Conservation (phyloP, 78 protist genomes). For the Chrysochromulina parva region DNA sequence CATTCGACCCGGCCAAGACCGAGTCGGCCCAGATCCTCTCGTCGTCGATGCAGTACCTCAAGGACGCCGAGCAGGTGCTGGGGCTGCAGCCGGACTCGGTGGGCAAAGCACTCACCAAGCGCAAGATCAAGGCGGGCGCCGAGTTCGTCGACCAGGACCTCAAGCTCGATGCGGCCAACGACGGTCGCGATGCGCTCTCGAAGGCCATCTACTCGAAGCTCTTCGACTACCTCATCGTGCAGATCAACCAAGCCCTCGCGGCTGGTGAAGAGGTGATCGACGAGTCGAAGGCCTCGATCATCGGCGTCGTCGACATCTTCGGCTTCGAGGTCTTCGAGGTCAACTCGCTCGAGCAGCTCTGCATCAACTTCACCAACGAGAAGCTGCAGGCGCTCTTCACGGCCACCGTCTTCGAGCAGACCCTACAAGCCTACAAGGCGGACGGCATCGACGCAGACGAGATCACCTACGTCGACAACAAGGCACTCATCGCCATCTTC, state of each 20-base stretch:
- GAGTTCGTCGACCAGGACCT: constrained; percentile 62
- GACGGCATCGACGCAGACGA: constrained; percentile 23
- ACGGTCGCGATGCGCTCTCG: constrained; percentile 87
- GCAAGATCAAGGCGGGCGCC: constrained; percentile 43
- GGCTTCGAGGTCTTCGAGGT: constrained; percentile 90
- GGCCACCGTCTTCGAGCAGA: constrained; percentile 49
- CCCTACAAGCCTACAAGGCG: constrained; percentile 71
- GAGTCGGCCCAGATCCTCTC: background rate
- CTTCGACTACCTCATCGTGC: constrained; percentile 80
- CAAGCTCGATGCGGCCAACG: constrained; percentile 59
- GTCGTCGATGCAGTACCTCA: background rate
- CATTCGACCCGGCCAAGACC: background rate
- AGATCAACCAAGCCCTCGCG: constrained; percentile 51
- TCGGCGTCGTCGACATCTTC: constrained; percentile 88
- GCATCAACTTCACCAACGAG: constrained; percentile 52
- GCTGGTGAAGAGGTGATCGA: background rate
- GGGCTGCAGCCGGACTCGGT: background rate
- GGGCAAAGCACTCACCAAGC: background rate
- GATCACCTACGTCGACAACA: constrained; percentile 69
- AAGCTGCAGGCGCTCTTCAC: background rate
- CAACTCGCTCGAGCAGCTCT: constrained; percentile 67
- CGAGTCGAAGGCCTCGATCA: background rate
- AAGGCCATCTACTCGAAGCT: constrained; percentile 87
- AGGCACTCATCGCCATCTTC: background rate
- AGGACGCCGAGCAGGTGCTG: background rate